These are phyloP conservation scores for Coniochaeta sp. DNA, from an alignment of 2,329 filamentous ascomycete species.

Conservation along the genomic window DNA sequence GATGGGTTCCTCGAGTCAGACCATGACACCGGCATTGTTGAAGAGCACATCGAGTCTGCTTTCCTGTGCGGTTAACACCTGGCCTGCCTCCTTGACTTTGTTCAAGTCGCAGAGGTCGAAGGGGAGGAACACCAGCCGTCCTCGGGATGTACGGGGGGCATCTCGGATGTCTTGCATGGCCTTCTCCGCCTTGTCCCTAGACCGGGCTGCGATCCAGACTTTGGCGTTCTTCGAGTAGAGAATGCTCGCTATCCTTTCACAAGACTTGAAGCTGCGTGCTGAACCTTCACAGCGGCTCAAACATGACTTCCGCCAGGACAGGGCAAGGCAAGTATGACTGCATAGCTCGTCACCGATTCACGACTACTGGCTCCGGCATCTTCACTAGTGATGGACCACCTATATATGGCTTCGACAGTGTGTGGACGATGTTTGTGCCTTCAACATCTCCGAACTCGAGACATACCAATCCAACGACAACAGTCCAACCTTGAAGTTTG, in stretches of 20 bases:
- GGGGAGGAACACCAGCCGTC: conserved; percentile 24
- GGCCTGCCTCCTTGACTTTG: conserved; percentile 16
- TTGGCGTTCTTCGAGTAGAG: conserved; percentile 42
- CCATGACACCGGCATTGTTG: conserved; percentile 34
- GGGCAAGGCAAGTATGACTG: too few relatives aligned
- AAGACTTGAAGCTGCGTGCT: too few relatives aligned
- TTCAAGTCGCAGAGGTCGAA: conserved; percentile 22
- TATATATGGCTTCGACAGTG: too few relatives aligned
- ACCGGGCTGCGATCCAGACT: conserved; percentile 44
- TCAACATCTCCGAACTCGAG: too few relatives aligned
- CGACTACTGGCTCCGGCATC: too few relatives aligned
- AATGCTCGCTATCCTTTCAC: conserved; percentile 46
- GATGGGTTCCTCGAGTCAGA: conserved; percentile 10
- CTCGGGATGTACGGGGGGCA: conserved; percentile 11
- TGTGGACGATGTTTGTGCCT: too few relatives aligned
- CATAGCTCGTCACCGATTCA: too few relatives aligned
- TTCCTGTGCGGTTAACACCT: conserved; percentile 15
- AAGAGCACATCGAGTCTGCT: conserved; percentile 27
- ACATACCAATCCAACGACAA: too few relatives aligned
- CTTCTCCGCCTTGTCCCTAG: conserved; percentile 27
- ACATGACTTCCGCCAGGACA: too few relatives aligned
- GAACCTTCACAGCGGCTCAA: too few relatives aligned
- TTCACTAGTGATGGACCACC: too few relatives aligned
- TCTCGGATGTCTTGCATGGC: conserved; percentile 33
- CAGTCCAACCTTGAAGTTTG: too few relatives aligned